Base-by-base conservation (phyloP, 2,329 filamentous ascomycete genomes). In the Cyphellophora europaea region DNA sequence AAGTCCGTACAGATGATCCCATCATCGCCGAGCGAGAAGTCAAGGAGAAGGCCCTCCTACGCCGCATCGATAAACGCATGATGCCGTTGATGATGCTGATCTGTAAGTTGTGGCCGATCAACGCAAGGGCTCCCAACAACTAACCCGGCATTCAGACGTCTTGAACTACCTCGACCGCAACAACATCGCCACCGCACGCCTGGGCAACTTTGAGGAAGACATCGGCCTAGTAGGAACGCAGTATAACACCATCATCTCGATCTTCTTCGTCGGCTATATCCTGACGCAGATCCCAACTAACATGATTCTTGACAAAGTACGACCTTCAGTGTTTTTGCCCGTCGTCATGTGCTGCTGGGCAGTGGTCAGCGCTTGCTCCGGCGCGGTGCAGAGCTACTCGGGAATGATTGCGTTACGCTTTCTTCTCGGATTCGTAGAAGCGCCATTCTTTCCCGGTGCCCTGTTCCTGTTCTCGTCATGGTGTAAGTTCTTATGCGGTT, bases 221-320 rank as follows among this genome's bases (percentile, higher is more conserved):
- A 34, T 57, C 5, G 41, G 42, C 12, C 42, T 58, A 4, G 40
- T 38, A 3, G 50, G 50, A 0, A 47, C 45, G 1, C 41, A 57
- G 36, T 57, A 55, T 37, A 51, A 54, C 30, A 56, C 53, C 10
- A 50, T 47, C 45, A 36, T 53, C 31, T 47, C 43, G 1, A 52
- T 53, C 30, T 38, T 52, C n/a, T 53, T 46, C 19, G 49, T 51
- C 18, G 47, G 47, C 8, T 79, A 79, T 44, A 56, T 78, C 1
- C 53, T 76, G 10, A 76, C 77, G 66, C 73, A 79, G 49, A 54
- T 79, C 0, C 75, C 74, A 0, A 76, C 72, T 0, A 79, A 79
- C 41, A 58, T 78, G 37, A 47, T 74, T 0, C 55, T 78, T 2
- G 75, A 72, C 0, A 58, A 67, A 3, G 55, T 74, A 18, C 59